Evolutionary conservation across 2,329 filamentous ascomycete species (phyloP).

Genomic region (Fusarium albidum): DNA sequence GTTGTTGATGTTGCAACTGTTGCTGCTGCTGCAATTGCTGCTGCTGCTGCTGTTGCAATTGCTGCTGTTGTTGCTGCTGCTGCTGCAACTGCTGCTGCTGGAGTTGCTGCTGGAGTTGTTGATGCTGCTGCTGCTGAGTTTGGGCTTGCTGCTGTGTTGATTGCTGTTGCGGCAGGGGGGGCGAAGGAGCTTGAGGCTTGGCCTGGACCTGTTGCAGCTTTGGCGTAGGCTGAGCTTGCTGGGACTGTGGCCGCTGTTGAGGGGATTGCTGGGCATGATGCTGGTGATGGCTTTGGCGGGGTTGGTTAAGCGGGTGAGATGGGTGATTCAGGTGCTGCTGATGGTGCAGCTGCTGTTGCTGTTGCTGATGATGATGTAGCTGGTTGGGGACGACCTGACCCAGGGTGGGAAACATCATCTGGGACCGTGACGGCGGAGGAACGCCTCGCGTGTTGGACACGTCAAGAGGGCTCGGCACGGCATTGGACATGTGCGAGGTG

Average conservation of each 20-base stretch:
- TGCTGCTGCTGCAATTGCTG: constrained; percentile 42
- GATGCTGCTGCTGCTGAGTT: constrained; percentile 41
- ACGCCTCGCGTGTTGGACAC: constrained; percentile 54
- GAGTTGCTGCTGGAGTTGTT: constrained; percentile 40
- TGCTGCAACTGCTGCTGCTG: constrained; percentile 40
- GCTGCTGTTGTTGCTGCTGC: constrained; percentile 44
- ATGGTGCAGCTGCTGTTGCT: constrained; percentile 47
- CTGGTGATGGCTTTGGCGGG: constrained; percentile 39
- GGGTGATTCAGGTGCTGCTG: constrained; percentile 44
- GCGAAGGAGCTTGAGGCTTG: constrained; percentile 43
- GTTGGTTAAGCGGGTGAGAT: constrained; percentile 38
- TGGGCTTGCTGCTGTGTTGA: constrained; percentile 37
- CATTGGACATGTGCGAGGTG: constrained; percentile 57
- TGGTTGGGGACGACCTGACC: constrained; percentile 54
- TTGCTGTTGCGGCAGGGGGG: constrained; percentile 43
- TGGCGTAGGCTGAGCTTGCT: constrained; percentile 42
- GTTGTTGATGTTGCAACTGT: constrained; percentile 46
- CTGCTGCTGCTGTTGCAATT: constrained; percentile 40
- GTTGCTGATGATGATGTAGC: constrained; percentile 53
- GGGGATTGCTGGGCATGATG: constrained; percentile 43
- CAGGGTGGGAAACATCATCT: constrained; percentile 51
- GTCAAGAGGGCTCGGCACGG: constrained; percentile 57
- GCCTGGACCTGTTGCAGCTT: constrained; percentile 45
- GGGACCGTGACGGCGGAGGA: constrained; percentile 52
- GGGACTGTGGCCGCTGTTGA: constrained; percentile 50